Evolutionary conservation across 192 early-diverging fungal species (phyloP), one percentile per base, ranked within the genome.

Genomic region (Umbelopsis sp.): DNA sequence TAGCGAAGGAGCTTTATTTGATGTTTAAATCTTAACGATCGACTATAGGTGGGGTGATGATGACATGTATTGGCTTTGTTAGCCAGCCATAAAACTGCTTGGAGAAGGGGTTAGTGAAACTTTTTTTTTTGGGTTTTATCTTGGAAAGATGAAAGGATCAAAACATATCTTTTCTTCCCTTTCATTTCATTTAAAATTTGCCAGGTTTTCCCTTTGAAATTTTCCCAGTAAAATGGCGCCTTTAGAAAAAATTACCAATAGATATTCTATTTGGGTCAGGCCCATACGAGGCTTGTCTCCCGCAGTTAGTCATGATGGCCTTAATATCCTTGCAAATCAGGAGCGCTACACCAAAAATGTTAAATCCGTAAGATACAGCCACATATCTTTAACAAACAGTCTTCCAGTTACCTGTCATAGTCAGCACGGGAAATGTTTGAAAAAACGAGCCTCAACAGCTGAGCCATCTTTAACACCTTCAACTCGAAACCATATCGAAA

Each of bases 391-490:
- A 6, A 34, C 31, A 62, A 62, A 62, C 56, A 62, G 26, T 32
- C 32, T 62, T 8, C 16, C 32, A 34, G 38, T 41, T n/a, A 24
- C 4, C n/a, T 12, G 21, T 11, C 25, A 54, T 54, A 54, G 52
- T 34, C 26, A 29, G 12, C 9, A 20, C 7, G 14, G 6, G 14
- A 29, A 25, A 6, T 2, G 31, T 36, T 34, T 36, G 17, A 29
- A 34, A 62, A 62, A 62, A 62, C 56, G 56, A 62, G 56, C 29
- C 56, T 62, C 31, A 34, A 10, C 56, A 34, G 56, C 56, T 62
- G 56, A 62, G 56, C 56, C 56, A 62, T 62, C 24, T 3, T 32
- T 62, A 11, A 34, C 56, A 31, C 56, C 56, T 34, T 20, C 29
- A 20, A n/a, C 56, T 34, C 16, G 56, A 26, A 62, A 29, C 56